Percentiles rank a stretch among this genome's conserved stretches.
phyloP scores from a whole-genome alignment of 306 rosid genomes.

The Albizia julibrissin region DNA sequence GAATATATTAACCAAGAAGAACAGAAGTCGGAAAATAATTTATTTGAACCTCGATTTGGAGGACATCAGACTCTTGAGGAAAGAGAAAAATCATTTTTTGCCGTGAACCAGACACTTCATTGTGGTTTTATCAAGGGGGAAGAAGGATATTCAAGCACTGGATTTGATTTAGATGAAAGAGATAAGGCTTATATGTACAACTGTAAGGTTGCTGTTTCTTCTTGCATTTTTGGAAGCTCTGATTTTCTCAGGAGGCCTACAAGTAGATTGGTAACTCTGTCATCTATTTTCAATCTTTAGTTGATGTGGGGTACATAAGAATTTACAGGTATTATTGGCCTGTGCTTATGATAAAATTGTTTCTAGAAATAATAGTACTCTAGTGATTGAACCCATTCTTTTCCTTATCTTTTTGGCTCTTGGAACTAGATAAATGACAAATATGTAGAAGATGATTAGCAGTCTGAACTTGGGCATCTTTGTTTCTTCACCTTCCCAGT shows the following conservation, averaged over 20 bases:
- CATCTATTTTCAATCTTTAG: constrained; percentile 1
- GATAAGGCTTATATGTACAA: constrained; percentile 68
- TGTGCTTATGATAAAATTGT: constrained; percentile 17
- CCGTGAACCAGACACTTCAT: constrained; percentile 67
- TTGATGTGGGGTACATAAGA: constrained; percentile 15
- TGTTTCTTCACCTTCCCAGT: neutral
- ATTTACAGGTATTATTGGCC: neutral
- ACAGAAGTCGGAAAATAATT: constrained; percentile 28
- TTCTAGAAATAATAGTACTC: constrained; percentile 9
- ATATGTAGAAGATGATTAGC: constrained; percentile 10
- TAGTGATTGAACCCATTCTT: neutral
- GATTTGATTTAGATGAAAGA: constrained; percentile 74
- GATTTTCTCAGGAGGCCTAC: constrained; percentile 94
- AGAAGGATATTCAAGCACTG: constrained; percentile 62
- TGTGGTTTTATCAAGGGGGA: constrained; percentile 85
- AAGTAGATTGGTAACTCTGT: constrained; percentile 62
- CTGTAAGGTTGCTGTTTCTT: constrained; percentile 84
- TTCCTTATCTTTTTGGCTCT: neutral
- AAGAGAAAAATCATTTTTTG: constrained; percentile 79
- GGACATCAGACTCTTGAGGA: constrained; percentile 79
- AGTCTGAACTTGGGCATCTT: neutral
- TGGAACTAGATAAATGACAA: constrained; percentile 7
- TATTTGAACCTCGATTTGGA: constrained; percentile 74
- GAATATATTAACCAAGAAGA: constrained; percentile 66
- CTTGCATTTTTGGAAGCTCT: constrained; percentile 96